Percentiles rank a stretch among this genome's conserved stretches.
Conservation (phyloP, 345 rosid genomes). For the Erysimum cheiranthoides region DNA sequence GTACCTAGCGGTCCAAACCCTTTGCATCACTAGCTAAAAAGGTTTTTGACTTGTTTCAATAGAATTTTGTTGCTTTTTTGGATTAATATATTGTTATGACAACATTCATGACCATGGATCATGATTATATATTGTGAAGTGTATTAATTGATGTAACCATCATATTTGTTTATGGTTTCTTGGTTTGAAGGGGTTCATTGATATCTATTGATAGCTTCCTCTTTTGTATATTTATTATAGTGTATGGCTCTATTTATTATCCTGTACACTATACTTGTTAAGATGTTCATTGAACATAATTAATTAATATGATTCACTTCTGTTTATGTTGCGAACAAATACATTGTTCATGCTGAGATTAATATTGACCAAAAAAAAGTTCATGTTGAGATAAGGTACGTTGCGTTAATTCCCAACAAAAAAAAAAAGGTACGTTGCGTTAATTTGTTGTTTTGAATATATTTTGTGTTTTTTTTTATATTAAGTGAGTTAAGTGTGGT, state of each 20-base stretch:
- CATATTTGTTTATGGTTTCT: conserved; percentile 41
- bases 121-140: conserved; percentile 39
- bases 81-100: conserved; percentile 20
- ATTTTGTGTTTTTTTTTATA: not conserved
- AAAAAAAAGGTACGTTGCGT: not conserved
- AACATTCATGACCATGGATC: conserved; percentile 30
- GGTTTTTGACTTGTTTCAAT: conserved; percentile 33
- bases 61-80: conserved; percentile 28
- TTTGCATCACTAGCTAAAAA: conserved; percentile 73
- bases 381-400: conserved; percentile 3
- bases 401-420: no score
- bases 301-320: not conserved
- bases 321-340: not conserved
- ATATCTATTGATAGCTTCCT: conserved; percentile 1
- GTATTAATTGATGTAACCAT: conserved; percentile 32
- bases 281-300: conserved; percentile 6
- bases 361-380: no score
- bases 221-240: conserved; percentile 5
- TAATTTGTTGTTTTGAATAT: not conserved
- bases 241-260: conserved; percentile 12
- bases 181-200: conserved; percentile 14
- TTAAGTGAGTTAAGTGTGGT: not conserved
- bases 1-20: conserved; percentile 92
- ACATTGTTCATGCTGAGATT: not conserved
- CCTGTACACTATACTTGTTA: not conserved